Conservation (phyloP, 169 alveolate genomes). For the Theileria equi region DNA sequence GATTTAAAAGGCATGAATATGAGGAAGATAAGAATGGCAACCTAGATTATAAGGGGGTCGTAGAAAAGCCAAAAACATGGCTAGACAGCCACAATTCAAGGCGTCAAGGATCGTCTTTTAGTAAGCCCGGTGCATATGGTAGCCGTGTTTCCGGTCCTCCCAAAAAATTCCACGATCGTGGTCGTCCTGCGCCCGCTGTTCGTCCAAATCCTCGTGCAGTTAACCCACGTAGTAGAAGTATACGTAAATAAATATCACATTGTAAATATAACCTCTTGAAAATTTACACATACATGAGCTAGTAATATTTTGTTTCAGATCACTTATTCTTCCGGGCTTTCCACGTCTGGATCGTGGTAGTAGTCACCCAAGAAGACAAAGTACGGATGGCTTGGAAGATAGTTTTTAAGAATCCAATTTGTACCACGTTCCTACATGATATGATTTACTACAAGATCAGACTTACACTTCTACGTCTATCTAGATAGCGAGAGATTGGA, state of each 20-base stretch:
- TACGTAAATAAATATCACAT: not conserved
- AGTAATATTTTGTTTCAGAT: not conserved
- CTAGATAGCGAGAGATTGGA: slow-evolving; percentile 82
- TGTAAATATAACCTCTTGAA: too few species aligned
- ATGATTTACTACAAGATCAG: not conserved
- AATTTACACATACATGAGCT: slow-evolving; percentile 4
- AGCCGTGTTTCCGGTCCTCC: too few species aligned
- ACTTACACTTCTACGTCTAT: slow-evolving; percentile 76
- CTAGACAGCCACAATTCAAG: not conserved
- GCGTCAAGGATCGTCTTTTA: too few species aligned
- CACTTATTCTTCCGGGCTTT: not conserved
- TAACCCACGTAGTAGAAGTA: not conserved
- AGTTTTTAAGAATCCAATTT: slow-evolving; percentile 80
- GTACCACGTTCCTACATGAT: slow-evolving; percentile 82
- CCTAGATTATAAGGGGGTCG: slow-evolving; percentile 67
- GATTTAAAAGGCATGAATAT: slow-evolving; percentile 77
- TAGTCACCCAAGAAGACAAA: slow-evolving; percentile 72
- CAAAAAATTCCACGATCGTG: slow-evolving; percentile 1
- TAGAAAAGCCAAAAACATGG: slow-evolving; percentile 59
- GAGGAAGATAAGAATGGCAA: slow-evolving; percentile 61
- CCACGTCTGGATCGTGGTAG: slow-evolving; percentile 74
- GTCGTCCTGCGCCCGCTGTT: not conserved
- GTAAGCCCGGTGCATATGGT: too few species aligned
- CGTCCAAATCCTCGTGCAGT: not conserved
- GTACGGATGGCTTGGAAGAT: slow-evolving; percentile 81